Evolutionary conservation across 768 basidiomycete species (phyloP), one percentile per base, ranked within the genome.

Genomic region (Macrocybe gigantea): DNA sequence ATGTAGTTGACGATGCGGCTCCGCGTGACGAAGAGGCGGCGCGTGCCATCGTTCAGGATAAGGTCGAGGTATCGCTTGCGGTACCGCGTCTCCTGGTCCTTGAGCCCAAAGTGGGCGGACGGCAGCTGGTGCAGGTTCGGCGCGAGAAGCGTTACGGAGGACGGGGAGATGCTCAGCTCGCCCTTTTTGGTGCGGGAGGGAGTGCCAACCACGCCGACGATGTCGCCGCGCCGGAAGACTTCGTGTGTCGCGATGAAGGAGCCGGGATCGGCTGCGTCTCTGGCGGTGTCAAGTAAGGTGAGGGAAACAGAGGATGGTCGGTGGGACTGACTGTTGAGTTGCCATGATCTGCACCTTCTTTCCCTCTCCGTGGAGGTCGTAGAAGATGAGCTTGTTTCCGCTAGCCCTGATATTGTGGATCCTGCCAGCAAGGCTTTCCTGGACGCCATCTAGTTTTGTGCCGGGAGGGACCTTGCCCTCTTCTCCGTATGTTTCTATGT

Each of bases 11-110:
- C 77, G 62, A 96, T 87, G 59, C 79, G 82, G 64, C 84, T 83
- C 51, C 96, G 85, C 29, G 89, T 87, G 69, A 94, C 71, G 71
- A 98, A 99, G 53, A 94, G 83, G 56, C 83, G 82, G 52, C 96
- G 85, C 12, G 92, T 91, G 55, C 82, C 79, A 36, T 89, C 85
- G 65, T 89, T 94, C 66, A 99, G 77, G 70, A 99, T 96, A 52
- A 99, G 83, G 67, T 99, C 96, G 53, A 99, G 83, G 73, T 98
- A 97, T 46, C 96, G 87, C 85, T 97, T 98, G 68, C 96, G 80
- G 75, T 97, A 97, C 38, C 96, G 83, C 34, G 90, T 91, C 70
- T 98, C 96, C 64, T 93, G 89, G 68, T 99, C 95, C 77, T 95
- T 95, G 59, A 99, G 74, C 38, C 95, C 96, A 52, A 88, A 94